A percentile compares a stretch with the other conserved stretches of the same genome.
Conservation (phyloP, 345 rosid genomes). For the Lepidium aucheri region DNA sequence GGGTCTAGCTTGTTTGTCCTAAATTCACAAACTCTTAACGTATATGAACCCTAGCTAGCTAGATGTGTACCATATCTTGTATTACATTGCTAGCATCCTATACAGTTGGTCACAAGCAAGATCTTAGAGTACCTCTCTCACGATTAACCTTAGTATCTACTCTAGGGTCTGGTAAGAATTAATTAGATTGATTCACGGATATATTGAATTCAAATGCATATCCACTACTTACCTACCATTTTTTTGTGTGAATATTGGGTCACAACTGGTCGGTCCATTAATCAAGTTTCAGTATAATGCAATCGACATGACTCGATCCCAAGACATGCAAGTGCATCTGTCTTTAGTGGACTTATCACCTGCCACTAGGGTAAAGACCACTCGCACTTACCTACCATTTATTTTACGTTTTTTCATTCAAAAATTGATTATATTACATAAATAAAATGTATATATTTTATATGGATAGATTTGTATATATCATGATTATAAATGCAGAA, state of each 20-base stretch:
- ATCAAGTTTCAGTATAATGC: too few relatives aligned
- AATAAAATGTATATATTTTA: too few relatives aligned
- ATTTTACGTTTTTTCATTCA: too few relatives aligned
- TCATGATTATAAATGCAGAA: conserved; percentile 9
- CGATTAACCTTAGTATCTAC: conserved; percentile 5
- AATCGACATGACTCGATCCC: too few relatives aligned
- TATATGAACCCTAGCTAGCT: not conserved
- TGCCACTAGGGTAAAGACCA: too few relatives aligned
- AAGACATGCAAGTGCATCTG: too few relatives aligned
- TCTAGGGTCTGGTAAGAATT: not conserved
- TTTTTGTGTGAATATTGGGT: too few relatives aligned
- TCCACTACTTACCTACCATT: not conserved
- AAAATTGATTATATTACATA: too few relatives aligned
- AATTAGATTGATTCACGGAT: not conserved
- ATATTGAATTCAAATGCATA: not conserved
- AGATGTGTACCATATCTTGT: conserved; percentile 6
- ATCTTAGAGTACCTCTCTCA: not conserved
- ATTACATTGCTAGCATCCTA: conserved; percentile 19
- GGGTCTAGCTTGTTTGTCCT: conserved; percentile 23
- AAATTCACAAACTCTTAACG: conserved; percentile 4
- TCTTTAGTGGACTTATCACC: too few relatives aligned
- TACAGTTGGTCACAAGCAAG: conserved; percentile 16
- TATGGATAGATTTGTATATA: not conserved
- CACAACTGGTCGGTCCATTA: too few relatives aligned
- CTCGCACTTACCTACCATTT: too few relatives aligned